Conservation (phyloP, 2,329 filamentous ascomycete species). For the Cercospora berteroae region DNA sequence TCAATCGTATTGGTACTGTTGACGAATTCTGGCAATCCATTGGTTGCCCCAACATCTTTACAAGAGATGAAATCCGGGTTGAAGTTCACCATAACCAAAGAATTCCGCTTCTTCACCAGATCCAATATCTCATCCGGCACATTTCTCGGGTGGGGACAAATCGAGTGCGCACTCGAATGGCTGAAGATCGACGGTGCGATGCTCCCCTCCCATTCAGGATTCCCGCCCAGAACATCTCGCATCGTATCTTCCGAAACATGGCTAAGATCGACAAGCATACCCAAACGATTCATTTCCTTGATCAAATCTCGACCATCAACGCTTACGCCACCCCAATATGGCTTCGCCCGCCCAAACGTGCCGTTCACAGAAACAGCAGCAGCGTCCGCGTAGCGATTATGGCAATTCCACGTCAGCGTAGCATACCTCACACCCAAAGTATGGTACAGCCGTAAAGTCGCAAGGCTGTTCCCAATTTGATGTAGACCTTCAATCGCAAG, state of each 20-base stretch:
- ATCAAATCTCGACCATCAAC: constrained; percentile 66
- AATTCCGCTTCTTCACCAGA: constrained; percentile 69
- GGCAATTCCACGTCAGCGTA: constrained; percentile 90
- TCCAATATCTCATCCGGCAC: constrained; percentile 80
- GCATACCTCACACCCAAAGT: constrained; percentile 79
- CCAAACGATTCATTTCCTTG: constrained; percentile 88
- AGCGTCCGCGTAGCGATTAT: constrained; percentile 85
- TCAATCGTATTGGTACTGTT: constrained; percentile 68
- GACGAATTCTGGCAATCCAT: constrained; percentile 64
- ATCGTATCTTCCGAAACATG: constrained; percentile 80
- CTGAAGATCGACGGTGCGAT: constrained; percentile 83
- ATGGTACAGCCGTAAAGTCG: constrained; percentile 73
- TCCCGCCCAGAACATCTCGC: constrained; percentile 69
- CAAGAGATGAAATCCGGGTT: constrained; percentile 80
- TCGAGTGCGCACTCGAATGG: constrained; percentile 74
- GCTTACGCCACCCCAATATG: constrained; percentile 71
- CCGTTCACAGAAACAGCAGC: constrained; percentile 60
- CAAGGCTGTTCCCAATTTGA: constrained; percentile 82
- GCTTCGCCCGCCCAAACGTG: constrained; percentile 46
- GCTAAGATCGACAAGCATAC: constrained; percentile 88
- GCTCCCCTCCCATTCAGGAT: constrained; percentile 66
- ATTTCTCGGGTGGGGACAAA: constrained; percentile 88
- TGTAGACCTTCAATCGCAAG: constrained; percentile 85
- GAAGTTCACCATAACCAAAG: constrained; percentile 91
- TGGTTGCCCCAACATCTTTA: constrained; percentile 52